Conservation (phyloP, 768 basidiomycete genomes). For the Leccinum boreale region DNA sequence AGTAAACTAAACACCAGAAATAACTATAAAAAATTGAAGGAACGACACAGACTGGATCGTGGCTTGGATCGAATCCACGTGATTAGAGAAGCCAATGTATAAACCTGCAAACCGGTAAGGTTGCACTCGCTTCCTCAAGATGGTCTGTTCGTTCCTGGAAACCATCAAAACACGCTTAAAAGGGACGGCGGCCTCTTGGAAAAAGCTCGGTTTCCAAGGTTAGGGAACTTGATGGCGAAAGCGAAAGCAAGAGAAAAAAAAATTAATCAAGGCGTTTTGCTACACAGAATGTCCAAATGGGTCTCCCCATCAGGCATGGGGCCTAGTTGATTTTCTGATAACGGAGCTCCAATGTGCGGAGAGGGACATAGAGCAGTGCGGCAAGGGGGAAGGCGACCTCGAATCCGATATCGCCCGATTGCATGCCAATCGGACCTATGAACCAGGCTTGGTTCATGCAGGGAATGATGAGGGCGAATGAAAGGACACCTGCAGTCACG, state of each 20-base stretch:
- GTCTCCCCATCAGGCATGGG: not conserved
- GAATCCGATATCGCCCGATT: slow-evolving; percentile 71
- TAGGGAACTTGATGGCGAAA: not conserved
- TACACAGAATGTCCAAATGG: slow-evolving; percentile 9
- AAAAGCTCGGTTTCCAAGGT: not conserved
- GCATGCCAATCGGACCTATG: slow-evolving; percentile 60
- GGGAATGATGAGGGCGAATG: slow-evolving; percentile 57
- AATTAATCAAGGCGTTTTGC: slow-evolving; percentile 4
- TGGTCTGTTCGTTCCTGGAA: slow-evolving; percentile 15
- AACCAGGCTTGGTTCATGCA: slow-evolving; percentile 74
- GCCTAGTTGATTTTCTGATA: slow-evolving; percentile 25
- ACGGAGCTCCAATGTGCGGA: slow-evolving; percentile 49
- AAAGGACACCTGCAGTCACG: slow-evolving; percentile 44
- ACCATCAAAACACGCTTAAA: slow-evolving; percentile 15
- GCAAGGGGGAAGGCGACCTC: slow-evolving; percentile 53
- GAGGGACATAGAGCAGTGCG: slow-evolving; percentile 48
- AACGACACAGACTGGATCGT: not conserved
- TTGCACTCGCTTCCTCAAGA: not conserved
- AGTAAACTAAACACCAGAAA: not conserved
- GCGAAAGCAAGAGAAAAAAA: not conserved
- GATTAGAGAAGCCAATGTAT: not conserved
- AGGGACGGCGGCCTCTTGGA: not conserved
- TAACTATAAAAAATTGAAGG: not conserved
- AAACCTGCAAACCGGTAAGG: not conserved
- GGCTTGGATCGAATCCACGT: slow-evolving; percentile 4